Evolutionary conservation across 768 basidiomycete species (phyloP).

Genomic region (Pisolithus marmoratus): DNA sequence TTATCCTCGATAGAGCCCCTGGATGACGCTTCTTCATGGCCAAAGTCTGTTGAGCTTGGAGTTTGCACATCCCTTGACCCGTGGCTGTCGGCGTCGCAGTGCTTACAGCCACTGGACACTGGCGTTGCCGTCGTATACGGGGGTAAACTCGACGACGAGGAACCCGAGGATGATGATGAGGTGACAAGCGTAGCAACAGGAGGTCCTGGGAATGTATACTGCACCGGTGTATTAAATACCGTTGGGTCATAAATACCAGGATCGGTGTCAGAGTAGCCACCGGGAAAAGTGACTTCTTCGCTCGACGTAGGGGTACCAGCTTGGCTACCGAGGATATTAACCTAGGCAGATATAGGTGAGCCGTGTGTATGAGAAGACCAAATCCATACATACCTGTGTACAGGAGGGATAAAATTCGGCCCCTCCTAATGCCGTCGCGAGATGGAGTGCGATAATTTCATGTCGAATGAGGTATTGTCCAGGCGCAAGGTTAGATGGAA

Average conservation of each 20-base stretch:
- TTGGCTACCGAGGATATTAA: constrained; percentile 49
- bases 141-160: constrained; percentile 9
- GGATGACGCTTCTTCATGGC: constrained; percentile 6
- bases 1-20: constrained; percentile 8
- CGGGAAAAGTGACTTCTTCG: constrained; percentile 63
- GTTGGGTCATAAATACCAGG: constrained; percentile 63
- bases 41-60: constrained; percentile 16
- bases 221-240: constrained; percentile 26
- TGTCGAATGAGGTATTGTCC: constrained; percentile 76
- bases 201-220: constrained; percentile 52
- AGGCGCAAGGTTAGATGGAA: constrained; percentile 50
- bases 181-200: constrained; percentile 37
- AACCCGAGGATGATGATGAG: constrained; percentile 6
- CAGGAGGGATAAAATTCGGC: constrained; percentile 83
- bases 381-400: constrained; percentile 32
- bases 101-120: neutral
- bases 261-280: constrained; percentile 65
- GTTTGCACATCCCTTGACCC: constrained; percentile 7
- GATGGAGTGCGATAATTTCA: constrained; percentile 76
- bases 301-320: constrained; percentile 39
- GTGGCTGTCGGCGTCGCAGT: constrained; percentile 3
- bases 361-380: constrained; percentile 1
- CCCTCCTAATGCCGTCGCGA: constrained; percentile 48
- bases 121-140: neutral
- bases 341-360: constrained; percentile 23